These are phyloP conservation scores for Chiua sp. DNA, from an alignment of 1,284 basidiomycete genomes.

Conservation along the genomic window DNA sequence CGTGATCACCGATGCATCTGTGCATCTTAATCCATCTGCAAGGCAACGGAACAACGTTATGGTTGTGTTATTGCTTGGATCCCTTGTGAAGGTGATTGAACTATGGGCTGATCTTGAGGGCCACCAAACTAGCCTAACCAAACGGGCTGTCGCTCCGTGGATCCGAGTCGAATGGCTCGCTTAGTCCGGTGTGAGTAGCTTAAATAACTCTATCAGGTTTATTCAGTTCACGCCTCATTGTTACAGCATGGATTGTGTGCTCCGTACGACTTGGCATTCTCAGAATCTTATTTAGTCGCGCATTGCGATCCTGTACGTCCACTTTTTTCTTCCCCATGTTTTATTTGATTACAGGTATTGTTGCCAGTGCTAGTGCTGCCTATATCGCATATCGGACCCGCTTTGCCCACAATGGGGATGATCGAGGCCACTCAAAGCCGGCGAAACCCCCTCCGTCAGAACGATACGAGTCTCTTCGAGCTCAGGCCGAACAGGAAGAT, in stretches of 20 bases:
- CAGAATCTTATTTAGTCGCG: background rate
- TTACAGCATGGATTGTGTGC: background rate
- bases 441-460: conserved; percentile 25
- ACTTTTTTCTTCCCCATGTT: conserved; percentile 15
- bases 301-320: conserved; percentile 9
- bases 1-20: no score
- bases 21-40: no score
- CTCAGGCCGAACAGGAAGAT: conserved; percentile 74
- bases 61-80: no score
- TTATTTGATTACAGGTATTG: conserved; percentile 16
- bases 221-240: background rate
- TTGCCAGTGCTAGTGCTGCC: no score
- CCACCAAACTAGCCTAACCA: no score
- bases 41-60: no score
- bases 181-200: no score
- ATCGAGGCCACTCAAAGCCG: background rate
- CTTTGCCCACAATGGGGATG: conserved; percentile 13
- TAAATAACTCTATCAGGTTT: conserved; percentile 4
- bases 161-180: no score
- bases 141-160: no score
- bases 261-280: background rate
- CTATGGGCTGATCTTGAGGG: no score
- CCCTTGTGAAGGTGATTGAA: no score
- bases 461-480: conserved; percentile 68
- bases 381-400: conserved; percentile 12